Evolutionary conservation across 2,329 filamentous ascomycete species (phyloP), one percentile per base, ranked within the genome.

Genomic region (Cytospora paraplurivora): DNA sequence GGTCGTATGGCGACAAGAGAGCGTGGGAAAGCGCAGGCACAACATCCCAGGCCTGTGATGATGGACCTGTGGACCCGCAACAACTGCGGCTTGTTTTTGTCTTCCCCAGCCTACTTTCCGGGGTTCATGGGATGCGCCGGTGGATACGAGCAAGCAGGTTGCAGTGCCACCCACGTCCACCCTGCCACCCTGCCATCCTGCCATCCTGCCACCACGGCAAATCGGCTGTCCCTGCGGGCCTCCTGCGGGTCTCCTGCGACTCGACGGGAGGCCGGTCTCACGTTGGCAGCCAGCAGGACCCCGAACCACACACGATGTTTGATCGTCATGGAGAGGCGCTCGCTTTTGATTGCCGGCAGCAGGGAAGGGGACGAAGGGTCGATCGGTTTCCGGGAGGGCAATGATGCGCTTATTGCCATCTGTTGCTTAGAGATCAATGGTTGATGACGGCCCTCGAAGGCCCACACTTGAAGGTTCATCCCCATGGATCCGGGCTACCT

Each of bases 51-150:
- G 44, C n/a, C 21, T 19, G 44, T 47, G 44, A 47, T 47, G 5
- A 21, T 47, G 44, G 44, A 47, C 44, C 44, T 19, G 44, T 27
- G 27, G 27, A 27, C 50, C 32, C 55, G 47, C 34, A 38, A 21
- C 56, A 56, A 57, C 34, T 27, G 60, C 50, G 49, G 47, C 51
- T 55, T 55, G 52, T 55, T 38, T 55, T 21, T 27, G 27, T 27
- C 7, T 47, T 47, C 44, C 44, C 44, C 44, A 21, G 19, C 44
- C 44, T 41, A 15, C 13, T 47, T n/a, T 11, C 10, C 38, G 10
- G 12, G 38, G 47, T n/a, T 27, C 11, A 50, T n/a, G 41, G 41
- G 44, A 10, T 47, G 44, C 21, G 44, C 44, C 21, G n/a, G 10
- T 17, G 44, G 44, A 47, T 19, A 47, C 44, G 44, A 47, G 44